These are phyloP conservation scores for Kurtzmaniella quercitrusa DNA, from an alignment of 1,139 yeast genomes.

Conservation along the genomic window DNA sequence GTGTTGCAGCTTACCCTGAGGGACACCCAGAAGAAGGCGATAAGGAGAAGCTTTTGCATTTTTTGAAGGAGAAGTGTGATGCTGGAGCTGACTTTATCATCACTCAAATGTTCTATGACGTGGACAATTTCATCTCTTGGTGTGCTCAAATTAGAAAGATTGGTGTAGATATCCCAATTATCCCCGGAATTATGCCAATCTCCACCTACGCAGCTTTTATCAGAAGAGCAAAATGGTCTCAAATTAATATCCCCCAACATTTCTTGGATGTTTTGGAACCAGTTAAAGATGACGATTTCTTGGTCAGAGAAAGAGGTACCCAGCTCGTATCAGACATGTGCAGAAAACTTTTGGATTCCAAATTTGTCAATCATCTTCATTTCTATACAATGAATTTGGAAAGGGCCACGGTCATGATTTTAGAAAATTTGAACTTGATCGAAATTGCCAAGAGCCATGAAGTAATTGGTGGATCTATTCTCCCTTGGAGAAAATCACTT, in stretches of 20 bases:
- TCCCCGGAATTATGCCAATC: slow-evolving; percentile 98
- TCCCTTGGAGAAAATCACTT: slow-evolving; percentile 91
- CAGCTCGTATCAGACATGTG: slow-evolving; percentile 85
- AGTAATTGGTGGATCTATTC: slow-evolving; percentile 34
- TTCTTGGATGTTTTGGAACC: slow-evolving; percentile 74
- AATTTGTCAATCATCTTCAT: slow-evolving; percentile 80
- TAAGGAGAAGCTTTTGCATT: slow-evolving; percentile 52
- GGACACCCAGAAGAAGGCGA: slow-evolving; percentile 81
- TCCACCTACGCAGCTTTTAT: slow-evolving; percentile 88
- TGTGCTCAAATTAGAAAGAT: slow-evolving; percentile 63
- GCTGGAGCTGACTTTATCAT: slow-evolving; percentile 92
- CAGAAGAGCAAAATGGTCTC: slow-evolving; percentile 94
- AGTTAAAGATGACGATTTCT: slow-evolving; percentile 83
- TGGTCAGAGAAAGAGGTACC: slow-evolving; percentile 84
- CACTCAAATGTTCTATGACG: slow-evolving; percentile 92
- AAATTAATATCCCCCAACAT: slow-evolving; percentile 70
- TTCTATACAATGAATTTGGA: slow-evolving; percentile 96
- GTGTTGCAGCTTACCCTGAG: slow-evolving; percentile 76
- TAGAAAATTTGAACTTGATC: slow-evolving; percentile 67
- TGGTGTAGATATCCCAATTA: slow-evolving; percentile 84
- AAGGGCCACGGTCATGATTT: slow-evolving; percentile 81
- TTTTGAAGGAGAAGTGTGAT: slow-evolving; percentile 81
- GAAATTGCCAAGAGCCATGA: slow-evolving; percentile 41
- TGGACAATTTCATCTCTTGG: slow-evolving; percentile 80
- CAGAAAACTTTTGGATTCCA: slow-evolving; percentile 62